A percentile compares a stretch with the other conserved stretches of the same genome.
These are phyloP conservation scores for Amanita rimosa DNA, from an alignment of 768 basidiomycete genomes.

Conservation along the genomic window DNA sequence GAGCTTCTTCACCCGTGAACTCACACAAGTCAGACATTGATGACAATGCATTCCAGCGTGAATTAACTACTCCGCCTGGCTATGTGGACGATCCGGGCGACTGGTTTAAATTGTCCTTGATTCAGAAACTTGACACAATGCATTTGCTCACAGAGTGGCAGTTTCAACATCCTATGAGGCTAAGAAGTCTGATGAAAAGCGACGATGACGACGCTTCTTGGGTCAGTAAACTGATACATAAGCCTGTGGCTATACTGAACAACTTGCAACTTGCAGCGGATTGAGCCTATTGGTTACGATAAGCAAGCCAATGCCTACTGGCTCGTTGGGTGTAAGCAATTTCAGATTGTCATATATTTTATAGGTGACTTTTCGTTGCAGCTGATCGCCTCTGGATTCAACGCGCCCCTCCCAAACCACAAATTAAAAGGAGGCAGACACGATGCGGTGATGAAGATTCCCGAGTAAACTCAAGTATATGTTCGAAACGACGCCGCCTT, in stretches of 20 bases:
- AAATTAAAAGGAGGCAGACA: slow-evolving; percentile 27
- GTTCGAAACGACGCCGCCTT: slow-evolving; percentile 2
- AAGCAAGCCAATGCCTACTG: slow-evolving; percentile 71
- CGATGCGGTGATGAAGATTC: slow-evolving; percentile 8
- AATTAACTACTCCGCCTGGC: not conserved
- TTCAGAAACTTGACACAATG: slow-evolving; percentile 63
- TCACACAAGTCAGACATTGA: slow-evolving; percentile 5
- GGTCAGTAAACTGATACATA: slow-evolving; percentile 32
- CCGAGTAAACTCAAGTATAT: slow-evolving; percentile 7
- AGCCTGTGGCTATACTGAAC: slow-evolving; percentile 4
- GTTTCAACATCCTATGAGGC: slow-evolving; percentile 63
- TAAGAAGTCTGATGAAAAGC: slow-evolving; percentile 63
- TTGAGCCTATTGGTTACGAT: slow-evolving; percentile 81
- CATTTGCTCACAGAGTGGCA: slow-evolving; percentile 77
- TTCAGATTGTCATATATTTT: not conserved
- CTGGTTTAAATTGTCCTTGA: slow-evolving; percentile 65
- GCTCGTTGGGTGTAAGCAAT: slow-evolving; percentile 63
- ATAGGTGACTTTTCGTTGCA: slow-evolving; percentile 15
- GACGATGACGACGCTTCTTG: slow-evolving; percentile 72
- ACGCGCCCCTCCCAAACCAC: slow-evolving; percentile 43
- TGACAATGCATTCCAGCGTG: slow-evolving; percentile 7
- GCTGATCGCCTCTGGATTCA: slow-evolving; percentile 85
- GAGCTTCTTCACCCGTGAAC: slow-evolving; percentile 11
- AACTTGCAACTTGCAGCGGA: slow-evolving; percentile 37
- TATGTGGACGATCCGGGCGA: slow-evolving; percentile 24